Conservation (phyloP, 2,329 filamentous ascomycete species). For the Cercospora citrullina region DNA sequence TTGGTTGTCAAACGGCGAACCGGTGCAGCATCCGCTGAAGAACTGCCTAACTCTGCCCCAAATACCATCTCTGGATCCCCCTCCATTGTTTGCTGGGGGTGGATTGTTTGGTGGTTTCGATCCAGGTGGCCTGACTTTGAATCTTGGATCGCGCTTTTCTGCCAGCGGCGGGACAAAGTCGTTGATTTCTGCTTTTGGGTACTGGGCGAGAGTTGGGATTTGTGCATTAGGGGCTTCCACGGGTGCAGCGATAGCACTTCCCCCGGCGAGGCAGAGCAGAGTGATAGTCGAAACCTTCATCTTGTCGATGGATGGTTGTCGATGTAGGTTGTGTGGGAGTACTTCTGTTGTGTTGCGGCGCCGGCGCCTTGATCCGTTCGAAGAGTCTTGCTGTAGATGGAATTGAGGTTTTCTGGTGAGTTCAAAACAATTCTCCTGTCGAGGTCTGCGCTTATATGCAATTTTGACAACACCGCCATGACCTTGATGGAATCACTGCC, state of each 20-base stretch:
- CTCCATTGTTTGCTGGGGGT: no score
- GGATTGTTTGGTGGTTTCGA: no score
- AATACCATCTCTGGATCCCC: no score
- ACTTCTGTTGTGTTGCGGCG: background rate
- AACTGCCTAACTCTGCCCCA: no score
- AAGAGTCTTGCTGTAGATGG: background rate
- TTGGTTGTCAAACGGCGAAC: no score
- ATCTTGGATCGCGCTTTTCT: background rate
- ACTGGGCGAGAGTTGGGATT: background rate
- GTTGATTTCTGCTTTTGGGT: background rate
- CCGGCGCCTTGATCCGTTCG: background rate
- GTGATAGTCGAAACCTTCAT: background rate
- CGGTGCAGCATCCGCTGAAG: no score
- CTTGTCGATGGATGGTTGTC: background rate
- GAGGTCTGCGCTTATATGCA: background rate
- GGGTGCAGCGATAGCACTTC: background rate
- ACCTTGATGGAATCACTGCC: background rate
- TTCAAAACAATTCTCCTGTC: background rate
- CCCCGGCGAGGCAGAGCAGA: background rate
- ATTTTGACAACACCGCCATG: background rate
- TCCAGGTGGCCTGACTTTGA: no score
- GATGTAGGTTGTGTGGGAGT: no score
- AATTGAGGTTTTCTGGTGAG: background rate
- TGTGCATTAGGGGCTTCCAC: background rate
- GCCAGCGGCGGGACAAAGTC: background rate